phyloP scores from a whole-genome alignment of 805 yeast species.

The Myxozyma mucilagina region DNA sequence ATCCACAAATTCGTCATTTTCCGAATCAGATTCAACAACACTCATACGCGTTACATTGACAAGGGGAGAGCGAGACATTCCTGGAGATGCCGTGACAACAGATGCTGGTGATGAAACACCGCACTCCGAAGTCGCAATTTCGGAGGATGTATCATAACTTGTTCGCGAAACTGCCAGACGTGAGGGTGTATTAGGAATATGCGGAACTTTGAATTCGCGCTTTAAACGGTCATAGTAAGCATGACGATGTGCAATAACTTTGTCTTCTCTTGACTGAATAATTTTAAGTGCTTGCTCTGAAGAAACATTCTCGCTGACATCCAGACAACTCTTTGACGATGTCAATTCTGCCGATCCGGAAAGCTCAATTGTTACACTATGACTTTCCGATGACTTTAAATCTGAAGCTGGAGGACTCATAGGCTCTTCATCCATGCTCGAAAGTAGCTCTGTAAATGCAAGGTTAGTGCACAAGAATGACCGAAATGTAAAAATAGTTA shows the following conservation, averaged over 20 bases:
- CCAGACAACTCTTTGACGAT: too few species aligned
- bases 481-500: too few species aligned
- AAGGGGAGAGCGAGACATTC: not conserved
- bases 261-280: not conserved
- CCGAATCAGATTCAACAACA: conserved; percentile 8
- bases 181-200: conserved; percentile 27
- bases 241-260: not conserved
- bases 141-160: conserved; percentile 27
- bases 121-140: conserved; percentile 7
- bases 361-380: too few species aligned
- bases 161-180: conserved; percentile 20
- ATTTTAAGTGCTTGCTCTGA: not conserved
- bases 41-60: too few species aligned
- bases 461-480: too few species aligned
- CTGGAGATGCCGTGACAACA: not conserved
- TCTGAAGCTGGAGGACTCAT: too few species aligned
- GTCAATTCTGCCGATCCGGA: too few species aligned
- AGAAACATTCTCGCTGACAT: not conserved
- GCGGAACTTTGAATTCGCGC: not conserved
- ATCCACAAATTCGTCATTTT: conserved; percentile 19
- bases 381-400: too few species aligned
- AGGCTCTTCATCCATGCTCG: too few species aligned
- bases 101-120: not conserved
- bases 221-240: not conserved
- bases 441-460: too few species aligned